Evolutionary conservation across 768 basidiomycete species (phyloP).

Genomic region (Trametes elegans): DNA sequence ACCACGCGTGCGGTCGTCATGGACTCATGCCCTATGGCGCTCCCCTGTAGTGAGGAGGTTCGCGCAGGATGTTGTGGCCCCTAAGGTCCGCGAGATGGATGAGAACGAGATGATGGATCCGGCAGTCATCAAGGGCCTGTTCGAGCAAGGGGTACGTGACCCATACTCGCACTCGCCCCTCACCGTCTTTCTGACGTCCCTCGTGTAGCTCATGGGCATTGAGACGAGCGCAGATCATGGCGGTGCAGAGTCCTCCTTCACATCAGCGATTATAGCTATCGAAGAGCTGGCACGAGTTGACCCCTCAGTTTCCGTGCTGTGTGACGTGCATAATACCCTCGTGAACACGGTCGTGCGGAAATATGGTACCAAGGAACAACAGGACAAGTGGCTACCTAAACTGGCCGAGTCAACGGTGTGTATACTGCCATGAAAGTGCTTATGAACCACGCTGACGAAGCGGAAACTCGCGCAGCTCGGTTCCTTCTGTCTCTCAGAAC

Average conservation of each 20-base stretch:
- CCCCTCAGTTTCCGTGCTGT: slow-evolving; percentile 93
- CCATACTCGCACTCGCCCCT: not conserved
- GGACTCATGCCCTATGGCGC: not conserved
- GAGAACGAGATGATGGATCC: slow-evolving; percentile 96
- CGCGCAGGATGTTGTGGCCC: slow-evolving; percentile 83
- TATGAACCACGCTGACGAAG: not conserved
- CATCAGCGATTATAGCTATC: slow-evolving; percentile 91
- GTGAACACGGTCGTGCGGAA: slow-evolving; percentile 92
- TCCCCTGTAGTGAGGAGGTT: slow-evolving; percentile 49
- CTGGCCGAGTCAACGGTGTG: slow-evolving; percentile 74
- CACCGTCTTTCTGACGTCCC: not conserved
- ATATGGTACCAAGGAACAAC: slow-evolving; percentile 81
- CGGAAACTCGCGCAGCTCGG: too few relatives aligned
- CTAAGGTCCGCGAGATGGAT: slow-evolving; percentile 96
- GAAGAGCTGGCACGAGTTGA: slow-evolving; percentile 97
- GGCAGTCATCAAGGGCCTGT: slow-evolving; percentile 78
- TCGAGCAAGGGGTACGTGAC: slow-evolving; percentile 84
- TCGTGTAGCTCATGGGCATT: slow-evolving; percentile 88
- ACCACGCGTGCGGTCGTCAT: too few relatives aligned
- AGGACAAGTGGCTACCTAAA: slow-evolving; percentile 85
- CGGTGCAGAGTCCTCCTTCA: slow-evolving; percentile 90
- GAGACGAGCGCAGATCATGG: slow-evolving; percentile 84
- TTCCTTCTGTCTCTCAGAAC: slow-evolving; percentile 93
- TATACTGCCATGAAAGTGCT: not conserved
- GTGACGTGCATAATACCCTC: slow-evolving; percentile 98